phyloP scores from a whole-genome alignment of 495 filamentous ascomycete species.

The Penicillium pancosmium region DNA sequence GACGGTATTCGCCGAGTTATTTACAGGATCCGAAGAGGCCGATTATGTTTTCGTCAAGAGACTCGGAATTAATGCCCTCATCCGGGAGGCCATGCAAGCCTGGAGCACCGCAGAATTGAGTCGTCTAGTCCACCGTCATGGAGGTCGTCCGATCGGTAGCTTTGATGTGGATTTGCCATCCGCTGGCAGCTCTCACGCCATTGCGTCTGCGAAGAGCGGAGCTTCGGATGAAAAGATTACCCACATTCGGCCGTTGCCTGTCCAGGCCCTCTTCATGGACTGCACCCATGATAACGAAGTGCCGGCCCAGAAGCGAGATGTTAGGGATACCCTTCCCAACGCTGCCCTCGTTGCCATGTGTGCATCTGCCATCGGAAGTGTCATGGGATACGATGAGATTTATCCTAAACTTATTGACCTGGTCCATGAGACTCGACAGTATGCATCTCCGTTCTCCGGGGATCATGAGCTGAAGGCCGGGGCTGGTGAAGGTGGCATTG shows the following conservation, averaged over 20 bases:
- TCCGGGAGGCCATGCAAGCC: conserved; percentile 97
- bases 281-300: conserved; percentile 99
- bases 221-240: conserved; percentile 61
- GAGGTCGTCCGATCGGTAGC: conserved; percentile 91
- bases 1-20: conserved; percentile 93
- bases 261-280: conserved; percentile 97
- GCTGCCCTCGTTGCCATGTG: conserved; percentile 96
- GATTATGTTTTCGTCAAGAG: conserved; percentile 95
- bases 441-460: conserved; percentile 71
- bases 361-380: conserved; percentile 87
- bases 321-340: conserved; percentile 92
- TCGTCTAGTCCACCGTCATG: conserved; percentile 90
- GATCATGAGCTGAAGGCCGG: conserved; percentile 57
- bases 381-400: conserved; percentile 98
- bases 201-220: conserved; percentile 44
- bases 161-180: conserved; percentile 76
- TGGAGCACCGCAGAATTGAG: conserved; percentile 94
- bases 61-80: conserved; percentile 84
- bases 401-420: conserved; percentile 91
- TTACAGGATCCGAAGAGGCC: conserved; percentile 93
- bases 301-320: conserved; percentile 93
- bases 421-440: conserved; percentile 82
- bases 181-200: conserved; percentile 43
- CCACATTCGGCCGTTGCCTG: conserved; percentile 75
- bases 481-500: conserved; percentile 76